Conservation (phyloP, 2,329 filamentous ascomycete species). For the Corniculantispora saksenae region DNA sequence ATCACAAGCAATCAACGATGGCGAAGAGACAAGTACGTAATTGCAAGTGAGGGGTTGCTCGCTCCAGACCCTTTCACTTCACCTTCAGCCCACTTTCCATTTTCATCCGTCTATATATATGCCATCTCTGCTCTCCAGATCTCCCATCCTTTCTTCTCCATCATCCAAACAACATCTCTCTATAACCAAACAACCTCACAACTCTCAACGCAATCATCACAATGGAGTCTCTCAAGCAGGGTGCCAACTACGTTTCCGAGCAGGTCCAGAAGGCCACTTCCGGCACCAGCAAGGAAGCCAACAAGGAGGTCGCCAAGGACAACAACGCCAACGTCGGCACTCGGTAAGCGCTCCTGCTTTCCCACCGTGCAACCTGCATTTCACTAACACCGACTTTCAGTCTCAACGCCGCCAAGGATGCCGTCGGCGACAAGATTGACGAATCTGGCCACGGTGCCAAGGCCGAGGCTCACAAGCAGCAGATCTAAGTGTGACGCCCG, state of each 20-base stretch:
- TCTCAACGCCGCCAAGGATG: slow-evolving; percentile 51
- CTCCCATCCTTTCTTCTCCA: slow-evolving; percentile 25
- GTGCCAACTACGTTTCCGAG: slow-evolving; percentile 67
- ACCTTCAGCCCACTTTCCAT: slow-evolving; percentile 7
- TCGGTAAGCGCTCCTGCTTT: slow-evolving; percentile 42
- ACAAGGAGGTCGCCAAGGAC: slow-evolving; percentile 70
- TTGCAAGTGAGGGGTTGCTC: slow-evolving; percentile 15
- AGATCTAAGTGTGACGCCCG: slow-evolving; percentile 32
- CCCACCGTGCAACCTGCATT: not conserved
- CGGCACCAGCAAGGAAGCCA: slow-evolving; percentile 65
- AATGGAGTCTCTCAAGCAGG: slow-evolving; percentile 60
- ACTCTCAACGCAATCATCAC: slow-evolving; percentile 27
- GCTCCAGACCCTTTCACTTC: slow-evolving; percentile 10
- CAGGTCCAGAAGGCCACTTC: slow-evolving; percentile 57
- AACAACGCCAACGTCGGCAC: slow-evolving; percentile 51
- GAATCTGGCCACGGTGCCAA: slow-evolving; percentile 44
- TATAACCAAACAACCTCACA: slow-evolving; percentile 24
- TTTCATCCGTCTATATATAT: slow-evolving; percentile 13
- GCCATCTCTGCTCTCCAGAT: slow-evolving; percentile 24
- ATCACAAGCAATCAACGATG: slow-evolving; percentile 6
- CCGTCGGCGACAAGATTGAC: slow-evolving; percentile 46
- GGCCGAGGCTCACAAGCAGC: slow-evolving; percentile 44
- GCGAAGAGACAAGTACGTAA: slow-evolving; percentile 9
- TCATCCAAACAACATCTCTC: slow-evolving; percentile 11
- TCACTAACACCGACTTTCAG: slow-evolving; percentile 31